Base-by-base conservation (phyloP, 345 rosid species). In the Hibiscus tridactylites region DNA sequence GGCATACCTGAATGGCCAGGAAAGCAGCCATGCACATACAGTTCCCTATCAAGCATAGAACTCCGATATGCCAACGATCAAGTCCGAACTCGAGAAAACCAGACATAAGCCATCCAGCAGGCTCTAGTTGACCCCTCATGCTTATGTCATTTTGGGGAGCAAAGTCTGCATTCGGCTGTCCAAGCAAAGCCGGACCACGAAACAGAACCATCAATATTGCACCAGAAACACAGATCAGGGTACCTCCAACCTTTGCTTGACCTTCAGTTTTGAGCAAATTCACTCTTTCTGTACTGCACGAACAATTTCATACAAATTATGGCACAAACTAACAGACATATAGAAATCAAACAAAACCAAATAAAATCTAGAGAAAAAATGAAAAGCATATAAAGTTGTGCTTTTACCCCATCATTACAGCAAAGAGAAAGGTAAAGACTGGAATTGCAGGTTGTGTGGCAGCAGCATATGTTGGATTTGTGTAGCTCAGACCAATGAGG, bases 391-490 rank as follows among this genome's bases (percentile, higher is more conserved):
- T n/a, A 47, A 67, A 71, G 37, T 54, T 65, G 19, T 64, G 59
- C 35, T 74, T 88, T 86, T 74, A 95, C 97, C 99, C 97, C 97
- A 90, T 90, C 80, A 87, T 79, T 39, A 90, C 90, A 69, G 97
- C 97, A 52, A 95, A 82, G 66, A 95, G 78, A 79, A 95, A 95
- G 68, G 99, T 95, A 74, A 95, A 95, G 72, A 95, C 97, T 46
- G 99, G 99, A 75, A 95, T 95, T 3, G 99, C 80, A 72, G 99
- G 99, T 80, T 95, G 99, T 79, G 84, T 90, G 46, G 97, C 97
- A 79, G 99, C 97, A 75, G 99, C 99, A 74, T 90, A 90, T 62
- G 97, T 90, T 71, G 99, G 99, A 92, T 88, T 95, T 71, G 97
- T 95, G 84, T 91, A 90, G 79, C 88, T 85, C 74, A 95, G 93